A percentile compares a stretch with the other conserved stretches of the same genome.
These are phyloP conservation scores for Chloris gayana DNA, from an alignment of 176 grass and related monocot genomes.

Conservation along the genomic window DNA sequence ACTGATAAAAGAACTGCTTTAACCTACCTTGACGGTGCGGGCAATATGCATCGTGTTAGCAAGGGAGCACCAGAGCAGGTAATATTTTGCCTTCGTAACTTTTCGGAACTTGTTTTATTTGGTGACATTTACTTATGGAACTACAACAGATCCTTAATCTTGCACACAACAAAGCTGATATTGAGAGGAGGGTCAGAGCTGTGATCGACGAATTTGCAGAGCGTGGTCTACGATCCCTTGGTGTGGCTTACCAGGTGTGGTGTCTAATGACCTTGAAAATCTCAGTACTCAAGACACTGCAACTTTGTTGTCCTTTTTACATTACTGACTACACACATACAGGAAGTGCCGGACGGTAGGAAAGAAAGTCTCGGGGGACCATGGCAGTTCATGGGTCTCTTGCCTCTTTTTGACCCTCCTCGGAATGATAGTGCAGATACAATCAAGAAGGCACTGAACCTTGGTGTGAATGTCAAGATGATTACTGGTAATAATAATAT, in stretches of 20 bases:
- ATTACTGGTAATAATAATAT: constrained; percentile 58
- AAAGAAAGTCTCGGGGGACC: constrained; percentile 82
- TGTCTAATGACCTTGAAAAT: not conserved
- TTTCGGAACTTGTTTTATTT: not conserved
- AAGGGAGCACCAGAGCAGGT: constrained; percentile 98
- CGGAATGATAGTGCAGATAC: constrained; percentile 92
- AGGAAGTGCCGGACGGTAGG: constrained; percentile 87
- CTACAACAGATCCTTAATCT: constrained; percentile 77
- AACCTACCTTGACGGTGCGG: constrained; percentile 70
- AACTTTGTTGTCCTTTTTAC: constrained; percentile 10
- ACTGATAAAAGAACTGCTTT: constrained; percentile 92
- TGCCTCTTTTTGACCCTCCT: constrained; percentile 93
- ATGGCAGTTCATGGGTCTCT: constrained; percentile 85
- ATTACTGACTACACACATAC: constrained; percentile 19
- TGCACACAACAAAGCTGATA: constrained; percentile 82
- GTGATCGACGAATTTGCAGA: constrained; percentile 92
- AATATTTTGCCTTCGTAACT: not conserved
- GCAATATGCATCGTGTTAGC: constrained; percentile 88
- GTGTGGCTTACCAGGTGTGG: constrained; percentile 79
- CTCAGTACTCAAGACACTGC: not conserved
- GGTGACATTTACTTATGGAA: constrained; percentile 11
- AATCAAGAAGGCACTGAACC: constrained; percentile 76
- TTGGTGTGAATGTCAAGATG: constrained; percentile 97
- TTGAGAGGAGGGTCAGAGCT: constrained; percentile 73
- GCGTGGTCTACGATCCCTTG: constrained; percentile 81